Conservation (phyloP, 768 basidiomycete species). For the Suillus placidus region DNA sequence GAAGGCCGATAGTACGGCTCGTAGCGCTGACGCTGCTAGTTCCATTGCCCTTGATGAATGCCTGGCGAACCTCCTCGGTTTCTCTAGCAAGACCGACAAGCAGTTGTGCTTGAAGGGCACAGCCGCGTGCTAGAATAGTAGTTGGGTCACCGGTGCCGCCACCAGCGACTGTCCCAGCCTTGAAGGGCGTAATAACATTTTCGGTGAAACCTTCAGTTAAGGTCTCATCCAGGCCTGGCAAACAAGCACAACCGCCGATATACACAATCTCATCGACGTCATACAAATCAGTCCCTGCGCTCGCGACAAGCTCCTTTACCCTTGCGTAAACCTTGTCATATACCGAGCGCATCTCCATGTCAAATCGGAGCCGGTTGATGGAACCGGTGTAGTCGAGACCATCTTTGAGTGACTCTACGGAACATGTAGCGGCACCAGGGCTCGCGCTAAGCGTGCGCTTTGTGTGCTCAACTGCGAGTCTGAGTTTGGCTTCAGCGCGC, state of each 20-base stretch:
- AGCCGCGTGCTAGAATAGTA: constrained; percentile 75
- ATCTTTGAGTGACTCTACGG: constrained; percentile 93
- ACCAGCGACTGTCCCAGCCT: constrained; percentile 65
- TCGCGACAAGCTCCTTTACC: constrained; percentile 53
- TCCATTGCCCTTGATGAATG: constrained; percentile 48
- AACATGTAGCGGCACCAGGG: constrained; percentile 85
- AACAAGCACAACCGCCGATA: constrained; percentile 71
- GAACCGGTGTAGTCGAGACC: constrained; percentile 86
- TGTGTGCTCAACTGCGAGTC: constrained; percentile 90
- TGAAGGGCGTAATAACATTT: constrained; percentile 65
- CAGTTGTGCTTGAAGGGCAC: constrained; percentile 71
- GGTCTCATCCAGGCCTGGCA: constrained; percentile 75
- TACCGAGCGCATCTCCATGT: constrained; percentile 60
- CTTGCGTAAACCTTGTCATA: constrained; percentile 59
- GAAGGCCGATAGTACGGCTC: constrained; percentile 61
- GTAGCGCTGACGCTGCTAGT: constrained; percentile 55
- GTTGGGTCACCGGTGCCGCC: constrained; percentile 80
- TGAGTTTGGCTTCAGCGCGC: constrained; percentile 91
- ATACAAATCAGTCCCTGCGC: constrained; percentile 58
- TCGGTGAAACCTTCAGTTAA: constrained; percentile 58
- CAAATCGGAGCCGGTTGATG: constrained; percentile 58
- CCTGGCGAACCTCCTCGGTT: constrained; percentile 51
- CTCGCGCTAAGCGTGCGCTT: constrained; percentile 91
- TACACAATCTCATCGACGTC: constrained; percentile 81
- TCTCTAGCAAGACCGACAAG: constrained; percentile 51